These are phyloP conservation scores for Salvia miltiorrhiza DNA, from an alignment of 257 asterid species.

Conservation along the genomic window DNA sequence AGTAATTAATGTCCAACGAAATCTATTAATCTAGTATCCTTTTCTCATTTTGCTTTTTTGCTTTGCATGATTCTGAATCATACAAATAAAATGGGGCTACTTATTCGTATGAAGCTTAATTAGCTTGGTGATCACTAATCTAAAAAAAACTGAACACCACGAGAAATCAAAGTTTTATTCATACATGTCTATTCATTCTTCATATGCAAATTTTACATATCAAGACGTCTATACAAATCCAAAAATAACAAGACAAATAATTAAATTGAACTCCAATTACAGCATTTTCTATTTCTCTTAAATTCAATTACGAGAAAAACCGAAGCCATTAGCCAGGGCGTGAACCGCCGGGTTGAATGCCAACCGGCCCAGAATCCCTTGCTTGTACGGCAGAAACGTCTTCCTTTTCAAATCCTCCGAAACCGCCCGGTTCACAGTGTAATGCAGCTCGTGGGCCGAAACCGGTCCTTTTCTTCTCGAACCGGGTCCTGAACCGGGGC, in stretches of 20 bases:
- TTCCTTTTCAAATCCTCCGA: conserved; percentile 69
- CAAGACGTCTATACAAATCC: conserved; percentile 15
- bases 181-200: neutral
- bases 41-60: no score
- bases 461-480: conserved; percentile 39
- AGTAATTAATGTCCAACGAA: neutral
- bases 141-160: neutral
- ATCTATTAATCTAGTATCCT: neutral
- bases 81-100: no score
- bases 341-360: conserved; percentile 58
- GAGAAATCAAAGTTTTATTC: neutral
- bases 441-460: conserved; percentile 79
- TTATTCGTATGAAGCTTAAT: no score
- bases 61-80: neutral
- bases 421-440: conserved; percentile 65
- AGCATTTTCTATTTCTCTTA: neutral
- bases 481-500: conserved; percentile 41
- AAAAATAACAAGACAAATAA: conserved; percentile 1
- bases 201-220: conserved; percentile 6
- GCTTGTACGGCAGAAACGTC: conserved; percentile 77
- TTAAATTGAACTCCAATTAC: neutral
- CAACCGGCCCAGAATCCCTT: conserved; percentile 65
- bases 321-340: conserved; percentile 69
- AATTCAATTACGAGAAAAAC: conserved; percentile 46
- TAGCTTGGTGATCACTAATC: no score